Base-by-base conservation (phyloP, 495 filamentous ascomycete genomes). In the Hypomontagnella monticulosa region DNA sequence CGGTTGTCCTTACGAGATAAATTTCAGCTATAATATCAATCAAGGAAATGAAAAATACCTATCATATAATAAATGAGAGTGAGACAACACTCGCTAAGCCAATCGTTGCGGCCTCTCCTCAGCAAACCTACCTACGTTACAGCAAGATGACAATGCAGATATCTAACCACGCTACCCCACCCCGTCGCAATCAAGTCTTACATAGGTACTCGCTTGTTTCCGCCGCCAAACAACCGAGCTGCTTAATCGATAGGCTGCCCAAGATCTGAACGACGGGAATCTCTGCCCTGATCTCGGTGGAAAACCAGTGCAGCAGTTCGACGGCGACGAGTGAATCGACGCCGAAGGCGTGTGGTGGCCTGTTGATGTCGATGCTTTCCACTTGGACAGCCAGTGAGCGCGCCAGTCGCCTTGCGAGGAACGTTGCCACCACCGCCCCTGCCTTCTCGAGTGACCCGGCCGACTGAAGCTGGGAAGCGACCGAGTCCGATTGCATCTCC, bases 291-390 rank as follows among this genome's bases (percentile, higher is more conserved):
- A 74, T 66, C 63, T 76, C 72, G n/a, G 65, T 67, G 14, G 71
- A 70, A 63, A 79, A 71, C 76, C 76, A 79, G 43, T 76, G 76
- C 0, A 75, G 63, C n/a, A 79, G 67, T 53, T 79, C 77, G 46
- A 78, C 73, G 1, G 75, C 75, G 10, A 79, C 77, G 36, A 79
- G 57, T 4, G 76, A 78, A 49, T 78, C 77, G 12, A 78, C 63
- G 10, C 77, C 76, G 34, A 75, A 56, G 9, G 71, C 69, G 19
- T 65, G 41, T 12, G 76, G 66, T 9, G 76, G 63, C 16, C 70
- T 72, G n/a, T 59, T 69, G 4, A 63, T 67, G 51, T 77, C 75
- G 70, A 79, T 76, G 38, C 76, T 73, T 37, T 77, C 71, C 18
- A 70, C 10, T 2, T 54, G 59, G 7, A 77, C 69, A 4, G 69